Evolutionary conservation across 2,329 filamentous ascomycete species (phyloP).

Genomic region (Hymenoscyphus linearis): DNA sequence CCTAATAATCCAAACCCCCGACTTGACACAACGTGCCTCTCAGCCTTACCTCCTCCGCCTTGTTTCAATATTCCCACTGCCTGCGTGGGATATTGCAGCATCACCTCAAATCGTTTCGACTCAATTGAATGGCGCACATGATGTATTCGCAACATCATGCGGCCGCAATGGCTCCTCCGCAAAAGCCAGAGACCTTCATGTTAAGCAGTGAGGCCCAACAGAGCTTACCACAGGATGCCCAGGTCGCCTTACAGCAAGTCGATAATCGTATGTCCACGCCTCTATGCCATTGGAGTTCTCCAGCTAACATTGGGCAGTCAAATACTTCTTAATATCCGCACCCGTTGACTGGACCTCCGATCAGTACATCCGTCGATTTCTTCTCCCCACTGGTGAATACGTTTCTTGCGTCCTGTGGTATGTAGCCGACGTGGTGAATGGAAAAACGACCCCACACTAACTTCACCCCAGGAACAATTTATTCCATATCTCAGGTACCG

Average conservation of each 20-base stretch:
- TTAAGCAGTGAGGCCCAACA: conserved; percentile 95
- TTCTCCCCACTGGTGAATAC: conserved; percentile 96
- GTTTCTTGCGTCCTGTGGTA: conserved; percentile 95
- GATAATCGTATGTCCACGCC: conserved; percentile 77
- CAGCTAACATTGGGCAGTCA: conserved; percentile 55
- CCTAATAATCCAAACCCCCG: conserved; percentile 1
- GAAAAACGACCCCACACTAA: conserved; percentile 26
- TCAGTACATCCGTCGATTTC: conserved; percentile 92
- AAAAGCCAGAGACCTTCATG: conserved; percentile 99
- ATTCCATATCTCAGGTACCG: conserved; percentile 97
- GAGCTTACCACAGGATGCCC: conserved; percentile 89
- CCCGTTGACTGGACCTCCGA: conserved; percentile 97
- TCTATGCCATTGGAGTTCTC: conserved; percentile 20
- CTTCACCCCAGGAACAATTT: conserved; percentile 73
- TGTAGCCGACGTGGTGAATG: conserved; percentile 26
- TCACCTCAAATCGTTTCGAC: conserved; percentile 24
- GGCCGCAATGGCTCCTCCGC: conserved; percentile 79
- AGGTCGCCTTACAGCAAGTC: conserved; percentile 95
- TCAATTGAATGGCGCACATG: conserved; percentile 33
- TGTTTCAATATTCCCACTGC: conserved; percentile 27
- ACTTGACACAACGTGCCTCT: conserved; percentile 13
- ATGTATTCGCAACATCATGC: conserved; percentile 73
- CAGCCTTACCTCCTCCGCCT: conserved; percentile 21
- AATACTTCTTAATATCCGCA: conserved; percentile 98
- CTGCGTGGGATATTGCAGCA: conserved; percentile 18